Evolutionary conservation across 2,329 filamentous ascomycete genomes (phyloP), one percentile per base, ranked within the genome.

Genomic region (Penicillium sp.): DNA sequence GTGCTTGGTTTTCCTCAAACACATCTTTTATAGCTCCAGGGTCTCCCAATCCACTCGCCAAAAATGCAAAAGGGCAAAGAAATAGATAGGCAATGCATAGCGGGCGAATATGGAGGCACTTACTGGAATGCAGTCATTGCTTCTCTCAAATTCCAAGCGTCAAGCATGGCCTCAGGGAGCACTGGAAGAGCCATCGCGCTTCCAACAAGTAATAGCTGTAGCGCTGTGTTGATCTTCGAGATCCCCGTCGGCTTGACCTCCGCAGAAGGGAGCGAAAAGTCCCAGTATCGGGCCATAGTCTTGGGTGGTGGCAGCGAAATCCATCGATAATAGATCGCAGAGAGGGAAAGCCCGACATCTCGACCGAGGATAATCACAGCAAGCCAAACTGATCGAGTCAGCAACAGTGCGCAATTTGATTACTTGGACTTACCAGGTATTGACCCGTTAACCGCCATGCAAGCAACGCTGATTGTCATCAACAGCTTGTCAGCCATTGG

Each of bases 401-500:
- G 35, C 66, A 30, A 62, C 35, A 41, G 13, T 41, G 11, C 11
- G 35, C 35, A 15, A 9, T 41, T 41, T 13, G 51, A 17, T 7
- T 7, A 21, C 19, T 47, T 13, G 23, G 19, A 81, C 87, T 68
- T 81, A 93, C 91, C 81, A 62, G 94, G 93, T 55, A 99, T 83
- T 15, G 88, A 86, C 3, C 92, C 93, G 70, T 97, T 93, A 65
- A 90, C 83, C 4, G 93, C 93, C 49, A 98, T 80, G 67, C 91
- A 93, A 13, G 94, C 89, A 0, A 94, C 96, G 70, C 96, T 79
- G 61, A 97, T 88, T 0, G 94, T 97, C 95, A 99, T 98, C 66
- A 99, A 85, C 8, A 88, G 86, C 81, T 99, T 99, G 79, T 99
- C 95, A 3, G 95, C 95, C 91, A 97, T 95, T 6, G 95, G 95